Evolutionary conservation across 805 yeast genomes (phyloP).

Genomic region (Zygoascus flipseniorum): DNA sequence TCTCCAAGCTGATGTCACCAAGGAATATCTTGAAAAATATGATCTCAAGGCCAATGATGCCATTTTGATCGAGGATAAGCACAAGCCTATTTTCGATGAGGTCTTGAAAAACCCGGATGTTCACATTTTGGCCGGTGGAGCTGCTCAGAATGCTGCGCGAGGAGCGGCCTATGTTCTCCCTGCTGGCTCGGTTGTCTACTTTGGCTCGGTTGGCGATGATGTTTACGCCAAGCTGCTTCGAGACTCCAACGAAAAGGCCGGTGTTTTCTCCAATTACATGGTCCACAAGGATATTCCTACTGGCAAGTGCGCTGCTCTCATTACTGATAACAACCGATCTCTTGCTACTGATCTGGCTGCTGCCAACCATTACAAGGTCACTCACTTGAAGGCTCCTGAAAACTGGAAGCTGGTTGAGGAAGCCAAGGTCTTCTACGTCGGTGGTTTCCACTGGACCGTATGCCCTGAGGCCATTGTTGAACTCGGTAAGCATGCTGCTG

Average conservation of each 20-base stretch:
- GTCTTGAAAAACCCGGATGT: conserved; percentile 52
- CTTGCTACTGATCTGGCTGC: conserved; percentile 95
- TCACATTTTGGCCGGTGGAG: conserved; percentile 92
- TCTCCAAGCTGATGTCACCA: conserved; percentile 14
- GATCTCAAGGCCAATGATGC: conserved; percentile 87
- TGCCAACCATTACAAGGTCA: conserved; percentile 91
- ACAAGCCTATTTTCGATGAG: conserved; percentile 80
- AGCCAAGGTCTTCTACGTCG: conserved; percentile 82
- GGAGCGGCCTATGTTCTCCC: conserved; percentile 95
- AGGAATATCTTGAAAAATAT: conserved; percentile 69
- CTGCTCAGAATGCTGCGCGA: conserved; percentile 98
- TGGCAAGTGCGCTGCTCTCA: conserved; percentile 97
- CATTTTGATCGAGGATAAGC: conserved; percentile 75
- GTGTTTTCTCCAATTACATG: conserved; percentile 80
- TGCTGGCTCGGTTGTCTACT: conserved; percentile 71
- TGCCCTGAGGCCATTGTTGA: conserved; percentile 88
- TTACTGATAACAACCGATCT: conserved; percentile 82
- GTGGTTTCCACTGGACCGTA: conserved; percentile 99
- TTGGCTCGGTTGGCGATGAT: conserved; percentile 95
- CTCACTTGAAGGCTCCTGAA: conserved; percentile 78
- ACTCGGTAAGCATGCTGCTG: conserved; percentile 89
- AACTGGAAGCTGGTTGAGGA: conserved; percentile 81
- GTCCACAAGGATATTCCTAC: conserved; percentile 67
- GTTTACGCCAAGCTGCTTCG: conserved; percentile 70
- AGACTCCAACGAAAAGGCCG: conserved; percentile 80